Base-by-base conservation (phyloP, 1,284 basidiomycete genomes). In the Acaromyces ingoldii region DNA sequence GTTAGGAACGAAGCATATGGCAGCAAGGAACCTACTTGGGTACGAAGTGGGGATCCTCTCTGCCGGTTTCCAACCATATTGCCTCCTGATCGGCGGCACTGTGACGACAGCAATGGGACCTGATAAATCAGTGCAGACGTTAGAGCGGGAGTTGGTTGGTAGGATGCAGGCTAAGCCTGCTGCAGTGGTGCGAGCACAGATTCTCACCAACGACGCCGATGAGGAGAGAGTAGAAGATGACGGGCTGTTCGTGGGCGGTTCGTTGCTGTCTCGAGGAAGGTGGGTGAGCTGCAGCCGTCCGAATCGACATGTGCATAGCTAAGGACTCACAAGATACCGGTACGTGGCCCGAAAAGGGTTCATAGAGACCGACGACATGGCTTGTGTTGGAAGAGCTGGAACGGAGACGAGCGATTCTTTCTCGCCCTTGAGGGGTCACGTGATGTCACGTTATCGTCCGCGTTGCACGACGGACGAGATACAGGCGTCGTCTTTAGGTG, bases 211-310 rank as follows among this genome's bases (percentile, higher is more conserved):
- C 58, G 9, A 63, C 71, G 39, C 91, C 91, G 56, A 95, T 78
- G 48, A 85, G 77, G 73, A 86, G 81, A 6, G 90, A 88, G 79
- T 85, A 95, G 80, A 93, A 92, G 76, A 95, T 83, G 70, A 89
- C 87, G 31, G 91, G 91, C 67, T 84, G 84, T 79, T 95, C 91
- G 79, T 96, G 92, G 31, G 91, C 89, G 70, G 86, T 83, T 57
- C 86, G 84, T 82, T 84, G 83, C 83, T 85, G 48, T 7, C 24
- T 11, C 17, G 3, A 26, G 11, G 28, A 6, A 9, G 25, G 19
- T 0, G 10, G 26, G 2, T 3, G 15, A 3, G n/a, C 21, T n/a
- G 45, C 37, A 6, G n/a, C 22, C 30, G 45, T 40, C 11, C 11
- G 21, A 22, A 15, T n/a, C 21, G 2, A 21, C 31, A 28, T 24